Base-by-base conservation (phyloP, 164 flowering plant species). In the Tinospora cordifolia region DNA sequence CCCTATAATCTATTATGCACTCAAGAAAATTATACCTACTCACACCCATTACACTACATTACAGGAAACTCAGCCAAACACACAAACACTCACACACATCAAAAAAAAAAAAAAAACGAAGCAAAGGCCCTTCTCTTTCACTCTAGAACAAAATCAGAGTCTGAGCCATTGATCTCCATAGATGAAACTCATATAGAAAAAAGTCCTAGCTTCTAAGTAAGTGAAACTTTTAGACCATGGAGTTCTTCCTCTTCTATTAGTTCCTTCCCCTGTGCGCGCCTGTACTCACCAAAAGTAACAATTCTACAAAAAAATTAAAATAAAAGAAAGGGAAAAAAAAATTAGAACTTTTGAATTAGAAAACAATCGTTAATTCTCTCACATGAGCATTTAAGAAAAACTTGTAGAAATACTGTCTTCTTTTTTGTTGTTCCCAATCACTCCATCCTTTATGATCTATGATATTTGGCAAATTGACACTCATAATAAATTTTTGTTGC, bases 401-500 rank as follows among this genome's bases (percentile, higher is more conserved):
- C 4, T 30, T 30, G 4, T 30, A 30, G 9, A 63, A 46, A 57
- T 44, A 69, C 63, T 65, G 2, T 67, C 85, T 83, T 72, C 91
- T 80, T 8, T 66, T 40, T 21, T 89, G 82, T 6, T 71, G 41
- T 54, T 82, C 79, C 96, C 92, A 88, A 76, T 91, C 91, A 49
- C 79, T 79, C 98, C 97, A 94, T 44, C 97, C 93, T 19, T 41
- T 1, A 0, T 89, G 91, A 49, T 36, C 73, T 39, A 94, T 83
- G 49, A 86, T 82, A 26, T 79, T 79, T 71, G 7, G 75, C 86
- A 9, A 94, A 70, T 47, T 75, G n/a, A 63, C 90, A 85, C 69
- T 79, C 72, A 1, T 95, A 84, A 66, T 87, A 94, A 11, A 90
- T 60, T 3, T 72, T 58, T 66, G 87, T 79, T 38, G 98, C 86